Conservation (phyloP, 352 stramenopile genomes). For the Pythium oligandrum region DNA sequence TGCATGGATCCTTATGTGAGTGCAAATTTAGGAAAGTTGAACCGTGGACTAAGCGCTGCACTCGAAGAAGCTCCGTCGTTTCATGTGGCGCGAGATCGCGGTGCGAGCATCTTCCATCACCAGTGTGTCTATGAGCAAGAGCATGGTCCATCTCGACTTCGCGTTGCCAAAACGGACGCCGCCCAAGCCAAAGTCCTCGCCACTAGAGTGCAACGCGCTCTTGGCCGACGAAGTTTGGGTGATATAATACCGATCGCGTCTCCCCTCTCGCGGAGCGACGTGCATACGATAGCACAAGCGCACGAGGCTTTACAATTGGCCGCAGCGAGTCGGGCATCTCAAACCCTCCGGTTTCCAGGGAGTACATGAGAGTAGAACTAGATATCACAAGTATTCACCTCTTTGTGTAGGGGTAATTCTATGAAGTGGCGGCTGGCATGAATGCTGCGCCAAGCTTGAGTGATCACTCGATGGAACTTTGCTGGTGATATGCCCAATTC, state of each 20-base stretch:
- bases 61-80: constrained; percentile 25
- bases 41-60: constrained; percentile 35
- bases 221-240: constrained; percentile 31
- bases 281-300: no score
- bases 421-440: no score
- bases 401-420: no score
- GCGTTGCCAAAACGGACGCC: constrained; percentile 29
- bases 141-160: constrained; percentile 31
- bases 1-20: constrained; percentile 5
- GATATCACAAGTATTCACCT: no score
- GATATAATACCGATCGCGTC: background rate
- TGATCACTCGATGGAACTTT: no score
- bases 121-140: constrained; percentile 33
- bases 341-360: no score
- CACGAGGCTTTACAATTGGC: no score
- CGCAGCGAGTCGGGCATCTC: no score
- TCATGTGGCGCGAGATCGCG: constrained; percentile 34
- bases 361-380: no score
- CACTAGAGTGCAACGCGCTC: constrained; percentile 30
- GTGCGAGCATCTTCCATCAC: constrained; percentile 43
- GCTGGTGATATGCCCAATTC: no score
- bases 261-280: background rate
- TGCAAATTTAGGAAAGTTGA: constrained; percentile 24
- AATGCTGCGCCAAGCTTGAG: no score
- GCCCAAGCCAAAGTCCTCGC: constrained; percentile 38